phyloP scores from a whole-genome alignment of 345 rosid genomes.

The Citrus cavaleriei region DNA sequence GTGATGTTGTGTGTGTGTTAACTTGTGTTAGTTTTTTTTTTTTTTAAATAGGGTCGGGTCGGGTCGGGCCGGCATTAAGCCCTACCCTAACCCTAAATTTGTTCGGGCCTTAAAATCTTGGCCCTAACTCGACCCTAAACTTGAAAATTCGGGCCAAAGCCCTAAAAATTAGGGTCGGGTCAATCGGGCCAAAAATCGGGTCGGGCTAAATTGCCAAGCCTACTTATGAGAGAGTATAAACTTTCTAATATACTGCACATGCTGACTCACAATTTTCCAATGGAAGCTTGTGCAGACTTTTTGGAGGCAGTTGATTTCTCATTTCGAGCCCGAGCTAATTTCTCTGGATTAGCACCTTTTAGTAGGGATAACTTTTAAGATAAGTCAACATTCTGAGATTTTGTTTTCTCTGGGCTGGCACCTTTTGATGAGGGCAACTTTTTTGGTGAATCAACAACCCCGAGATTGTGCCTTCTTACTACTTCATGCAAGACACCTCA shows the following conservation, averaged over 20 bases:
- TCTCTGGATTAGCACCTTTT: not conserved
- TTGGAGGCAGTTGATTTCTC: not conserved
- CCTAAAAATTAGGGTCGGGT: too few species aligned
- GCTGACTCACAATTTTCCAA: conserved; percentile 18
- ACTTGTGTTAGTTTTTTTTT: too few species aligned
- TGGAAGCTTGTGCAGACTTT: not conserved
- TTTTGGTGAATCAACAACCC: conserved; percentile 3
- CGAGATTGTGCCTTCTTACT: not conserved
- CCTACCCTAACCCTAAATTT: too few species aligned
- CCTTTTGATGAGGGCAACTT: conserved; percentile 1
- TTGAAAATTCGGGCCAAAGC: too few species aligned
- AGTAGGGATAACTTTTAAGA: conserved; percentile 1
- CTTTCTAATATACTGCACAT: not conserved
- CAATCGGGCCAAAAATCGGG: too few species aligned
- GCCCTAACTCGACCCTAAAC: too few species aligned
- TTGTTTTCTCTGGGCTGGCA: not conserved
- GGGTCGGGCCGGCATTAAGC: too few species aligned
- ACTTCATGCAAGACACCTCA: not conserved
- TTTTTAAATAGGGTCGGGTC: too few species aligned
- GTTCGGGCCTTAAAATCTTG: too few species aligned
- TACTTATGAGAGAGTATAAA: not conserved
- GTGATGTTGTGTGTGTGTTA: too few species aligned
- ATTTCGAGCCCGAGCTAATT: not conserved
- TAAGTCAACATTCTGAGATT: not conserved
- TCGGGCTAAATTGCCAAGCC: too few species aligned